phyloP scores from a whole-genome alignment of 352 stramenopile genomes.

The Lagenidium giganteum region DNA sequence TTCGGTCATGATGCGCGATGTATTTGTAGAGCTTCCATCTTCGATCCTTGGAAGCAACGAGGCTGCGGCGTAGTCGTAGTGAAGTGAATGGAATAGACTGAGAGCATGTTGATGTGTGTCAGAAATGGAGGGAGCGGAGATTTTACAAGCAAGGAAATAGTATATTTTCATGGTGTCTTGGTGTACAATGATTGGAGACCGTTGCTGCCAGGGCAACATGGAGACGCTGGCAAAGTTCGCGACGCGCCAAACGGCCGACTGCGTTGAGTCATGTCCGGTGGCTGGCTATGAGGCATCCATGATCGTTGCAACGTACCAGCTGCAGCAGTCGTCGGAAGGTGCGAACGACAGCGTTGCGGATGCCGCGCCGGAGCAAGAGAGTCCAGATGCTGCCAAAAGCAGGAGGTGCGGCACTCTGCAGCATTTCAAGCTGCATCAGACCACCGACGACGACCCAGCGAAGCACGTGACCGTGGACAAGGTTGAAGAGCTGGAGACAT shows the following conservation, averaged over 20 bases:
- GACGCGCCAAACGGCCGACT: slow-evolving; percentile 77
- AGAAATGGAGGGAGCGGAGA: too few relatives aligned
- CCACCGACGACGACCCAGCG: slow-evolving; percentile 12
- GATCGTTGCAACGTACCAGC: slow-evolving; percentile 77
- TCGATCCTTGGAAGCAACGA: not conserved
- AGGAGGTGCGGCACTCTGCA: slow-evolving; percentile 62
- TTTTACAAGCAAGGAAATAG: too few relatives aligned
- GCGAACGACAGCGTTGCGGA: slow-evolving; percentile 4
- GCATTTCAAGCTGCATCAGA: slow-evolving; percentile 43
- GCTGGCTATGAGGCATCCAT: slow-evolving; percentile 55
- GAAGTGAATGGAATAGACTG: too few relatives aligned
- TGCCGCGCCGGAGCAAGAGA: slow-evolving; percentile 1
- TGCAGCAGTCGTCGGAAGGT: slow-evolving; percentile 49
- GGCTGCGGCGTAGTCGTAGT: too few relatives aligned
- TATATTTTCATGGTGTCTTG: too few relatives aligned
- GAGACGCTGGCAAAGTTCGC: slow-evolving; percentile 66
- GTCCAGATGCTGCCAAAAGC: slow-evolving; percentile 8
- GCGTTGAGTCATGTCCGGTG: slow-evolving; percentile 74
- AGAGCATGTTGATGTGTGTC: too few relatives aligned
- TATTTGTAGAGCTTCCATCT: slow-evolving; percentile 11
- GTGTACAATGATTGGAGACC: too few relatives aligned
- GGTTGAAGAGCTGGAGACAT: slow-evolving; percentile 30
- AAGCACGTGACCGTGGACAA: slow-evolving; percentile 34
- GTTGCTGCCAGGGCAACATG: not conserved
- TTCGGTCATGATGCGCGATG: slow-evolving; percentile 80